phyloP scores from a whole-genome alignment of 2,329 filamentous ascomycete species.

The Colletotrichum cuscutae region DNA sequence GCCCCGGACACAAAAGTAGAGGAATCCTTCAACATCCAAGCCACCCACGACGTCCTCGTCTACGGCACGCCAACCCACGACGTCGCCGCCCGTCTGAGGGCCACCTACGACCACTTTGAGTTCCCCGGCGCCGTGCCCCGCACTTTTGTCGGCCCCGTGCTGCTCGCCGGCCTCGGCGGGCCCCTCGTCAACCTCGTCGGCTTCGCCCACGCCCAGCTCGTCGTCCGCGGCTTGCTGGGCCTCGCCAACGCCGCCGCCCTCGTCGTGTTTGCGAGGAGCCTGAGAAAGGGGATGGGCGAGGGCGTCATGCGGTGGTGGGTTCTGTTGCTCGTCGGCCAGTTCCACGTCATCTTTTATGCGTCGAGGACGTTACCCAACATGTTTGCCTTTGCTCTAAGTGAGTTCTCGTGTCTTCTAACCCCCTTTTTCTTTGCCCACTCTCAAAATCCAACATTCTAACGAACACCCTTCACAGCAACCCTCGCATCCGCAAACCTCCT shows the following conservation, averaged over 20 bases:
- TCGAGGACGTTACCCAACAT: constrained; percentile 94
- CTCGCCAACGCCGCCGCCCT: constrained; percentile 78
- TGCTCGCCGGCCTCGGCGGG: constrained; percentile 78
- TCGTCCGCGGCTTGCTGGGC: constrained; percentile 82
- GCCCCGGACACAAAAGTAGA: constrained; percentile 97
- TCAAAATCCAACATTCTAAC: background rate
- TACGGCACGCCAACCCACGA: constrained; percentile 78
- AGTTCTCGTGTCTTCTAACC: constrained; percentile 45
- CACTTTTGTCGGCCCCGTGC: constrained; percentile 84
- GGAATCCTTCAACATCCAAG: constrained; percentile 98
- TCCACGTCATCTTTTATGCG: constrained; percentile 93
- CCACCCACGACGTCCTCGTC: constrained; percentile 86
- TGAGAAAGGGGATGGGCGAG: constrained; percentile 75
- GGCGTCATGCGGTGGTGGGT: constrained; percentile 82
- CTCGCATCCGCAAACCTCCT: constrained; percentile 66
- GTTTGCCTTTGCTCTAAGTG: constrained; percentile 91
- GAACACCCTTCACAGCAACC: constrained; percentile 62
- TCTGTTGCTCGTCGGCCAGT: constrained; percentile 82
- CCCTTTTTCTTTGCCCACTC: background rate
- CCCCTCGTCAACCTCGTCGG: constrained; percentile 70
- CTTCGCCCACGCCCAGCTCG: constrained; percentile 65
- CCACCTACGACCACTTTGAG: constrained; percentile 85
- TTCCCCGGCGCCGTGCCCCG: constrained; percentile 94
- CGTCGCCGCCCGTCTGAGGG: constrained; percentile 62
- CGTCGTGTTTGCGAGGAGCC: constrained; percentile 69